phyloP scores from a whole-genome alignment of 768 basidiomycete genomes.

The Tulasnella calospora region DNA sequence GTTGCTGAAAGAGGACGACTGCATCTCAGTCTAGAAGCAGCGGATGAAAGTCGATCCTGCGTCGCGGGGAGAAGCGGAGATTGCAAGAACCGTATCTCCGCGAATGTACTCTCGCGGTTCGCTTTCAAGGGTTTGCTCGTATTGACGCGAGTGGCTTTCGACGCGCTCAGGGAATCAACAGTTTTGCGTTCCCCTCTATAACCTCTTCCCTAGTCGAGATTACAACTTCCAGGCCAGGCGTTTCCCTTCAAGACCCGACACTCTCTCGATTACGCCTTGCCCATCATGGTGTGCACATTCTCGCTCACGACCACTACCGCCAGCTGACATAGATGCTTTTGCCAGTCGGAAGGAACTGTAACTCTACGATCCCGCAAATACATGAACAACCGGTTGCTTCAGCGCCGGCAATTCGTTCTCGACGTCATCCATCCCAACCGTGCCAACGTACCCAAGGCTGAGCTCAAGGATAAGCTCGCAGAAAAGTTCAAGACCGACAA shows the following conservation, averaged over 20 bases:
- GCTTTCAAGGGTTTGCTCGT: background rate
- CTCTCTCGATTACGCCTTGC: background rate
- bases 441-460: constrained; percentile 86
- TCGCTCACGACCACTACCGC: background rate
- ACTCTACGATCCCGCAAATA: constrained; percentile 99
- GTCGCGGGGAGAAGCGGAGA: background rate
- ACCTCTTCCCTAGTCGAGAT: background rate
- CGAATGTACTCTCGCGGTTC: background rate
- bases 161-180: constrained; percentile 16
- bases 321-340: background rate
- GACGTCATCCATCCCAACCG: constrained; percentile 95
- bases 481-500: constrained; percentile 90
- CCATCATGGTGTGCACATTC: background rate
- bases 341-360: constrained; percentile 62
- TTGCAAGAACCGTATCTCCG: background rate
- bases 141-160: constrained; percentile 19
- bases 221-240: constrained; percentile 9
- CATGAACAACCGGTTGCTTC: constrained; percentile 95
- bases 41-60: background rate
- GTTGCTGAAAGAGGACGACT: constrained; percentile 11
- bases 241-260: background rate
- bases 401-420: constrained; percentile 92
- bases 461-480: constrained; percentile 90
- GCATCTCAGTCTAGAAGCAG: constrained; percentile 7
- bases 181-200: background rate